Evolutionary conservation across 768 basidiomycete genomes (phyloP), one percentile per base, ranked within the genome.

Genomic region (Scleroderma citrinum): DNA sequence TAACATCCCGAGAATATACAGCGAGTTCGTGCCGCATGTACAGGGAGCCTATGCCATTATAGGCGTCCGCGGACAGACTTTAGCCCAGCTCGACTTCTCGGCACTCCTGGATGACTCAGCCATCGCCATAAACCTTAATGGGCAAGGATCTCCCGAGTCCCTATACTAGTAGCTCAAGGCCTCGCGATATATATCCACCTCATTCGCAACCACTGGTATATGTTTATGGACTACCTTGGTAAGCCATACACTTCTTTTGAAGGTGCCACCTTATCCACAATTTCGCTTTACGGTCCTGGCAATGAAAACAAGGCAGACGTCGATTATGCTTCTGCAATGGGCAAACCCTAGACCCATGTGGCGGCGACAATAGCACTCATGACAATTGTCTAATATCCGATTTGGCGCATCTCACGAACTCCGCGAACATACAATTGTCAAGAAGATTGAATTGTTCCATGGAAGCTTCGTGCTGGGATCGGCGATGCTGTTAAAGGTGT

Each of bases 391-490:
- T 58, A 85, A 87, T 53, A 88, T 89, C 49, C 76, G 91, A 17
- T 97, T 95, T 62, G 94, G 95, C 73, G 85, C 10, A 92, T 96
- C 50, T 93, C 95, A 0, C 90, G 93, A 61, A 77, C 96, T 1
- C 86, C 92, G 0, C 71, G 95, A 42, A 71, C 95, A 44, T 83
- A 92, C 73, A 95, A 98, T 95, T 0, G 82, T 92, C 64, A 97
- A 96, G 73, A 83, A 82, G 62, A 88, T 95, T 56, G 88, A 88
- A 79, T 74, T 97, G 13, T 92, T 90, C 69, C 87, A 91, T 52
- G 95, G 95, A 7, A 96, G 97, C 67, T 83, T 96, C 43, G 90
- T 98, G 11, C 72, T 94, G 30, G 93, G 97, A 69, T 82, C 86
- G 12, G 78, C 87, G 0, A 92, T 96, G 0, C 95, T 95, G 0